Evolutionary conservation across 805 yeast species (phyloP), one percentile per base, ranked within the genome.

Genomic region (Candida piceae): DNA sequence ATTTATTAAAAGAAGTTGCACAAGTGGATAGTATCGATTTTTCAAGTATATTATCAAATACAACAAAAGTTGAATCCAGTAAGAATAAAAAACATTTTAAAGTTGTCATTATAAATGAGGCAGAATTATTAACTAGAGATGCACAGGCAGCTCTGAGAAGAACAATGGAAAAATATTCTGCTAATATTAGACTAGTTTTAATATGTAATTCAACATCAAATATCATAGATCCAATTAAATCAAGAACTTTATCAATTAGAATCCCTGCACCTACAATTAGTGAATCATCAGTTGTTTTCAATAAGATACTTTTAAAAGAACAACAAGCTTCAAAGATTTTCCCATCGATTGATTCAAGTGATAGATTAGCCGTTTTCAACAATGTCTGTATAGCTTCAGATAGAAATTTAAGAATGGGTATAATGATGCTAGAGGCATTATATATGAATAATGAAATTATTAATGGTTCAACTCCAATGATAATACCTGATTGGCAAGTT

Each of bases 81-180:
- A n/a, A n/a, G n/a, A 48, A 40, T 42, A 60, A 42, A 42, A 76
- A 80, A 50, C 64, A 84, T 37, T 84, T 83, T 59, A 84, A 84
- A 53, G 78, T 85, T 39, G 94, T 86, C 18, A 73, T 89, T 11
- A 88, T 89, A 32, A 88, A 89, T 55, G 96, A 89, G 58, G 96
- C 96, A 0, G 96, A 89, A 46, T 76, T 86, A 6, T 67, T 89
- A 44, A 80, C 88, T 16, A 74, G 95, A 60, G 97, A 89, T 58
- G 97, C 97, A 0, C 97, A 89, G 57, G 95, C 96, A 4, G 97
- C 97, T 0, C 66, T 89, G 43, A 78, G 97, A 72, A 74, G 97
- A 62, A 89, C 96, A 1, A 89, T 89, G 96, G 97, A 89, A 57
- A 89, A 87, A 57, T 89, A 87, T 60, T 85, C 97, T 2, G 72